Base-by-base conservation (phyloP, 805 yeast species). In the Barnettozyma wickerhamii region DNA sequence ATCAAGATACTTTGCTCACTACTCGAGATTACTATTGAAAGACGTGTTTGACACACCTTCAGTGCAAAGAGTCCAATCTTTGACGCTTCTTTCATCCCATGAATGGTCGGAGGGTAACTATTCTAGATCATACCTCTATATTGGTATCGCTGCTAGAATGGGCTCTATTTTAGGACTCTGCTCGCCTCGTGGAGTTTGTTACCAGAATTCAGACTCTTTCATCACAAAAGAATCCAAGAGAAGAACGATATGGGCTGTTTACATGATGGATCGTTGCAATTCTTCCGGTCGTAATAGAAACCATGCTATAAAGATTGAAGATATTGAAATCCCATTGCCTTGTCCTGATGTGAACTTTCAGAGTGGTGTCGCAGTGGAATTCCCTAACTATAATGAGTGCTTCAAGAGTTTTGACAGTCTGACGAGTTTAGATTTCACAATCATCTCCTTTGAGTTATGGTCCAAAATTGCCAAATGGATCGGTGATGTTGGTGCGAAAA, bases 81-180 rank as follows among this genome's bases (percentile, higher is more conserved):
- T 66, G 19, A 46, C 64, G 1, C 51, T 66, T 32, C 43, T 66
- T 6, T 62, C 68, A 32, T 56, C 66, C 39, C 70, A 66, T 50
- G 69, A 66, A 45, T 66, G 71, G 71, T 67, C 68, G 4, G 68
- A 64, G 39, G 64, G 63, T 15, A 63, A 63, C 42, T 60, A 55
- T 18, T 59, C 66, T 2, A 46, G 69, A 40, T 64, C 69, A 27
- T 65, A 53, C 35, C 43, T 65, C 7, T 66, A 66, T 28, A 57
- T 62, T n/a, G 71, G 70, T 12, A 56, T 65, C n/a, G 71, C 71
- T 5, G 62, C 69, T 0, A 48, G 71, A 47, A 66, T 66, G 71
- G 65, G 65, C 0, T 48, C 63, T 5, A 58, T 65, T 7, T 40
- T 65, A 18, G 68, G 68, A 2, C 38, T 65, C 7, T 65, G 62